phyloP scores from a whole-genome alignment of 2,329 filamentous ascomycete species.

The Calonectria hongkongensis region DNA sequence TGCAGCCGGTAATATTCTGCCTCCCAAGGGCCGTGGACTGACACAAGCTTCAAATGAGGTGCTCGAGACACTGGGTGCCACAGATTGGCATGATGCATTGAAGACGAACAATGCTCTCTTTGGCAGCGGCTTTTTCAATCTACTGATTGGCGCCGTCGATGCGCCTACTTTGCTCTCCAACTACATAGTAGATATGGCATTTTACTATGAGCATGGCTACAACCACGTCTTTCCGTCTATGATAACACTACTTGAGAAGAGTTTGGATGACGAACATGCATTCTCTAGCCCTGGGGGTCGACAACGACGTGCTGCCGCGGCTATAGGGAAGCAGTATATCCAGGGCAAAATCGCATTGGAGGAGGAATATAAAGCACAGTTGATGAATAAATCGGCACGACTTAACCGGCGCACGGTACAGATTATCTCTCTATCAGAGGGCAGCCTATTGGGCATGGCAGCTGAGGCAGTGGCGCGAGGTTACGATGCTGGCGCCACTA shows the following conservation, averaged over 20 bases:
- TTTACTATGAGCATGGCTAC: neutral
- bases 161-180: neutral
- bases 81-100: neutral
- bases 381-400: neutral
- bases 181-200: neutral
- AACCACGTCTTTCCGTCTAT: neutral
- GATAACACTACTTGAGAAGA: neutral
- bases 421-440: neutral
- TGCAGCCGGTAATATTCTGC: neutral
- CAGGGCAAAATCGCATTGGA: neutral
- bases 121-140: neutral
- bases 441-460: neutral
- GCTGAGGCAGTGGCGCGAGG: neutral
- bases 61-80: neutral
- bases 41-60: neutral
- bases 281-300: neutral
- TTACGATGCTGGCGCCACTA: neutral
- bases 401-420: neutral
- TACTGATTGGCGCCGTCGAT: neutral
- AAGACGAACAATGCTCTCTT: neutral
- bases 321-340: neutral
- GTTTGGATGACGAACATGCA: neutral
- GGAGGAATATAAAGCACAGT: neutral
- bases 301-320: neutral
- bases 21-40: neutral